These are phyloP conservation scores for Cryphonectria nitschkei DNA, from an alignment of 2,329 filamentous ascomycete genomes.

Conservation along the genomic window DNA sequence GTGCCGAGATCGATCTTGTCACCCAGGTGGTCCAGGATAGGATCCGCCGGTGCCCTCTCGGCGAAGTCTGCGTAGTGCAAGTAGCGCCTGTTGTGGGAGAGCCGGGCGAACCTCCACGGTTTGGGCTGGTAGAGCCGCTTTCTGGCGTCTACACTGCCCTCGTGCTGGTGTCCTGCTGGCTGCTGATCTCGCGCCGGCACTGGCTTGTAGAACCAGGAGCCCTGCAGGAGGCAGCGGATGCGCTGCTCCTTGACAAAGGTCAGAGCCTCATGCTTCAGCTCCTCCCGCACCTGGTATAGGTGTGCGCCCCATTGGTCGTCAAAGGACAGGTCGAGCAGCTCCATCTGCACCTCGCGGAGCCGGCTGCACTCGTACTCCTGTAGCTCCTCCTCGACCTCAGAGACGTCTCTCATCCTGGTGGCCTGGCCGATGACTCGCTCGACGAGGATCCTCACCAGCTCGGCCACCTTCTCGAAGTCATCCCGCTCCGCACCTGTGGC, in stretches of 20 bases:
- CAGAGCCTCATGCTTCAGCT: constrained; percentile 85
- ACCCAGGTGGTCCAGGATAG: constrained; percentile 71
- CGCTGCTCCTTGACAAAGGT: constrained; percentile 98
- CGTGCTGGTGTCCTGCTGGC: constrained; percentile 40
- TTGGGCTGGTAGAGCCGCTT: constrained; percentile 51
- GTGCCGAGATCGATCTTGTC: constrained; percentile 86
- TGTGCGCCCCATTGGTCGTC: constrained; percentile 95
- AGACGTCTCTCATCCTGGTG: constrained; percentile 77
- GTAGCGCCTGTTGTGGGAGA: constrained; percentile 89
- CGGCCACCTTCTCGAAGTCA: constrained; percentile 92
- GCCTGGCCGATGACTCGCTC: constrained; percentile 88
- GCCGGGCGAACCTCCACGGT: constrained; percentile 79
- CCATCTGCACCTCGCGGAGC: constrained; percentile 89
- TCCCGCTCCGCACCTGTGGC: constrained; percentile 79
- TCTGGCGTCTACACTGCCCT: constrained; percentile 46
- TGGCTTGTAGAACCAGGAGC: constrained; percentile 79
- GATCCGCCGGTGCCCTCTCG: constrained; percentile 64
- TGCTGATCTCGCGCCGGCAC: constrained; percentile 44
- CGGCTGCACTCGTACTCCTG: constrained; percentile 78
- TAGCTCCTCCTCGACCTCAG: constrained; percentile 88
- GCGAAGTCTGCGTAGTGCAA: constrained; percentile 90
- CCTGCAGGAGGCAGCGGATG: constrained; percentile 83
- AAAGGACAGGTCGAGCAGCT: constrained; percentile 85
- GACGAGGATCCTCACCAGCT: constrained; percentile 85
- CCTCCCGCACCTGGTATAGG: constrained; percentile 85